Evolutionary conservation across 371 early-diverging fungal genomes (phyloP).

Genomic region (Lichtheimia ramosa): DNA sequence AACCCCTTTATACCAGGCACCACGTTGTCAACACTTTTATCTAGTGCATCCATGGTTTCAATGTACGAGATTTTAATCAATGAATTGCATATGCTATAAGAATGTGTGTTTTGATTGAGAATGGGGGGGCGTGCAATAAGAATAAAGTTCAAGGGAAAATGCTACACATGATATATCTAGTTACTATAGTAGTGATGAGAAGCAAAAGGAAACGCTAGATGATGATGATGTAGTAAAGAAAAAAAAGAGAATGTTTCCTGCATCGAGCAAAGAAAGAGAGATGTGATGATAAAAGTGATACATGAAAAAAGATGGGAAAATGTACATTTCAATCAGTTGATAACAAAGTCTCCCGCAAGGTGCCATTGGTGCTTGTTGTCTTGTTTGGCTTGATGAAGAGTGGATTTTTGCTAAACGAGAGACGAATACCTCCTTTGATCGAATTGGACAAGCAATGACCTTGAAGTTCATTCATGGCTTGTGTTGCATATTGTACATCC

Average conservation of each 20-base stretch:
- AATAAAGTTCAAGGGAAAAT: not conserved
- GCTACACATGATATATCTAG: slow-evolving; percentile 3
- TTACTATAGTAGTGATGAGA: slow-evolving; percentile 1
- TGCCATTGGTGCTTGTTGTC: slow-evolving; percentile 3
- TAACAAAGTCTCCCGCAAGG: not conserved
- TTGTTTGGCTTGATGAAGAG: slow-evolving; percentile 40
- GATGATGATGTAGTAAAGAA: not conserved
- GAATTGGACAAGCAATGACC: slow-evolving; percentile 73
- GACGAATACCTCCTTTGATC: slow-evolving; percentile 84
- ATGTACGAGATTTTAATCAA: no score
- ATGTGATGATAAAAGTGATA: not conserved
- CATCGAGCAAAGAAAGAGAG: not conserved
- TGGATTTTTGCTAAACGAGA: slow-evolving; percentile 91
- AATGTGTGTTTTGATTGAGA: not conserved
- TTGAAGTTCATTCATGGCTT: slow-evolving; percentile 77
- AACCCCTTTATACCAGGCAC: no score
- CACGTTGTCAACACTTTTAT: no score
- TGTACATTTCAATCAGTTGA: no score
- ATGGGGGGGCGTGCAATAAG: not conserved
- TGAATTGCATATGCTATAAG: not conserved
- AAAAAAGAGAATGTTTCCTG: not conserved
- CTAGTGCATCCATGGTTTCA: not conserved
- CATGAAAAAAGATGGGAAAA: not conserved
- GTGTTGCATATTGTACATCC: slow-evolving; percentile 76
- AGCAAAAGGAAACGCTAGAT: not conserved